Conservation (phyloP, 2,329 filamentous ascomycete species). For the Cladophialophora bantiana region DNA sequence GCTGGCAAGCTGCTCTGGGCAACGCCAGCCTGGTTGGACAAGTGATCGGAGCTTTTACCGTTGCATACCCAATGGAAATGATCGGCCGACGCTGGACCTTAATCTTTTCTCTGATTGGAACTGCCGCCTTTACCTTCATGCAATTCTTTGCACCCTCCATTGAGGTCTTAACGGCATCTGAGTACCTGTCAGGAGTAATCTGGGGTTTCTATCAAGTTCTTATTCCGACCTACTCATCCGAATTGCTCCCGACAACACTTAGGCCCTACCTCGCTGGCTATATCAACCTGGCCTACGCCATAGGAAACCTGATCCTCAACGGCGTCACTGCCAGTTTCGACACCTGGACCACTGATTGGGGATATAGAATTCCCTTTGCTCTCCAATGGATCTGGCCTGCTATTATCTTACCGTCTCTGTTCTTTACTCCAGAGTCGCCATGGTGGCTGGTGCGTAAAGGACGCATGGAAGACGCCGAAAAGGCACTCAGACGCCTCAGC, state of each 20-base stretch:
- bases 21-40: conserved; percentile 67
- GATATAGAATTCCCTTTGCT: conserved; percentile 47
- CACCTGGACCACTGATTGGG: conserved; percentile 44
- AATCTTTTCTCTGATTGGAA: conserved; percentile 54
- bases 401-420: conserved; percentile 52
- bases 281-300: conserved; percentile 50
- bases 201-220: conserved; percentile 56
- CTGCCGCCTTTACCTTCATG: conserved; percentile 44
- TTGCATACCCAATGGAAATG: conserved; percentile 69
- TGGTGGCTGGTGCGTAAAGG: conserved; percentile 50
- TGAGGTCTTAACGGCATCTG: conserved; percentile 43
- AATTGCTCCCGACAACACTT: conserved; percentile 41
- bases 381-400: conserved; percentile 61
- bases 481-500: conserved; percentile 1
- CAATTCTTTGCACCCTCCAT: conserved; percentile 49
- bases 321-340: conserved; percentile 45
- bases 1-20: conserved; percentile 64
- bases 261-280: conserved; percentile 45
- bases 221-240: conserved; percentile 43
- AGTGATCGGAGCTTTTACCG: conserved; percentile 70
- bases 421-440: conserved; percentile 49
- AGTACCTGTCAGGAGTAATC: conserved; percentile 49
- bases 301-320: conserved; percentile 43
- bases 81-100: conserved; percentile 69
- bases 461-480: conserved; percentile 12